These are phyloP conservation scores for Xerocomus alliaceus DNA, from an alignment of 1,284 basidiomycete genomes.

Conservation along the genomic window DNA sequence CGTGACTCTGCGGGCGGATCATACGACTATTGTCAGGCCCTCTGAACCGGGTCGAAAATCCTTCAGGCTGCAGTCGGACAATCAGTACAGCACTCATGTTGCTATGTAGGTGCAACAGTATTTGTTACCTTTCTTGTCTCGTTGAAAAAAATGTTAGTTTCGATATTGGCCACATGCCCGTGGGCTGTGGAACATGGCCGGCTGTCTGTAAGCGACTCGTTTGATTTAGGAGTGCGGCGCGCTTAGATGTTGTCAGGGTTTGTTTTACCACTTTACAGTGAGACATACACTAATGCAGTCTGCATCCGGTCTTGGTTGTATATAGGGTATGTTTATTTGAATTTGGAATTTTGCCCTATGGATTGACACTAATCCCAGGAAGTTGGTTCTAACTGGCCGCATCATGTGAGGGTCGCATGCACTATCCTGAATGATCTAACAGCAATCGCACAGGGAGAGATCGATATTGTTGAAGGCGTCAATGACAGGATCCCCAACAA, in stretches of 20 bases:
- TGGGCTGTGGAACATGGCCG: conserved; percentile 50
- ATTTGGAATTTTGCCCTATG: neutral
- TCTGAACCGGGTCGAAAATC: conserved; percentile 46
- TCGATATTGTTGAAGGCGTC: conserved; percentile 75
- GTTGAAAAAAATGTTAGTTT: conserved; percentile 29
- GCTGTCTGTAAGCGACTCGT: conserved; percentile 37
- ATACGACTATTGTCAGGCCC: conserved; percentile 38
- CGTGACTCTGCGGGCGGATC: conserved; percentile 51
- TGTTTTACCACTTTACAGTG: neutral
- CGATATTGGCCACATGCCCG: conserved; percentile 47
- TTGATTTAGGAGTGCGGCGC: neutral
- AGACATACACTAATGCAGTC: conserved; percentile 2
- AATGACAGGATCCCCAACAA: conserved; percentile 63
- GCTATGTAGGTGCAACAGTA: conserved; percentile 39
- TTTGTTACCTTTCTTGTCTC: too few species aligned
- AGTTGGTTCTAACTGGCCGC: conserved; percentile 27
- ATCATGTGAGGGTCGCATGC: conserved; percentile 1
- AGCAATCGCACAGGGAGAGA: conserved; percentile 48
- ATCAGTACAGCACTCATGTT: conserved; percentile 43
- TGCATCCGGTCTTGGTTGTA: neutral
- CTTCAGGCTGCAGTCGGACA: conserved; percentile 44
- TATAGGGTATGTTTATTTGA: conserved; percentile 20
- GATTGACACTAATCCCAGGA: conserved; percentile 22
- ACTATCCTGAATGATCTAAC: neutral
- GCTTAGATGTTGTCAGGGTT: conserved; percentile 25